Evolutionary conservation across 305 asterid species (phyloP).

Genomic region (Fraxinus xanthoxyloides): DNA sequence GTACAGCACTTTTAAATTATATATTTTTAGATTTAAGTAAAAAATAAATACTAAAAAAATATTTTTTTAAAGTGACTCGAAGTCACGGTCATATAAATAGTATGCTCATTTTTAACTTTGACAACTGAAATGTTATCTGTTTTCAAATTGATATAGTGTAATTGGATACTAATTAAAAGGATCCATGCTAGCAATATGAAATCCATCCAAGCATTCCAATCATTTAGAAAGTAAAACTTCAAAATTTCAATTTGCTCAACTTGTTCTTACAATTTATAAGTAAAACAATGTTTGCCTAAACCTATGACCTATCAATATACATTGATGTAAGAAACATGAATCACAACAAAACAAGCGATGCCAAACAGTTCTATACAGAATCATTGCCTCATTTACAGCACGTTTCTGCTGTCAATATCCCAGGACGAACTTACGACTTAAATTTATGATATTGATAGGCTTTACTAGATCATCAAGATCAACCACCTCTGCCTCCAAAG

Average conservation of each 20-base stretch:
- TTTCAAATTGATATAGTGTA: not conserved
- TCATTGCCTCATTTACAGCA: not conserved
- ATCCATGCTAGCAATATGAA: not conserved
- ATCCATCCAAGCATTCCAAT: not conserved
- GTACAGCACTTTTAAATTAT: not conserved
- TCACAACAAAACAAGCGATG: slow-evolving; percentile 10
- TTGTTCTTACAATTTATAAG: slow-evolving; percentile 13
- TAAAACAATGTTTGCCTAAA: slow-evolving; percentile 21
- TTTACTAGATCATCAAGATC: slow-evolving; percentile 34
- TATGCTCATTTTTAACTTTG: not conserved
- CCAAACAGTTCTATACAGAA: not conserved
- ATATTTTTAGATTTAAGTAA: not conserved
- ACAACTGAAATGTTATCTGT: not conserved
- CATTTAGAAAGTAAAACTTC: not conserved
- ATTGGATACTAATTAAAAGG: not conserved
- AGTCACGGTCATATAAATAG: not conserved
- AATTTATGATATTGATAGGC: slow-evolving; percentile 35
- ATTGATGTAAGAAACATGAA: not conserved
- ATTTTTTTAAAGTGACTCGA: not conserved
- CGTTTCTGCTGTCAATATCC: slow-evolving; percentile 26
- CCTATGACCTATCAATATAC: slow-evolving; percentile 20
- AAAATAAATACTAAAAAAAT: not conserved
- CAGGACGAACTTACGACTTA: not conserved
- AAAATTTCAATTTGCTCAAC: slow-evolving; percentile 14
- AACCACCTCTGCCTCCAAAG: slow-evolving; percentile 20